Evolutionary conservation across 1,284 basidiomycete genomes (phyloP), one percentile per base, ranked within the genome.

Genomic region (Stygiomarasmius scandens): DNA sequence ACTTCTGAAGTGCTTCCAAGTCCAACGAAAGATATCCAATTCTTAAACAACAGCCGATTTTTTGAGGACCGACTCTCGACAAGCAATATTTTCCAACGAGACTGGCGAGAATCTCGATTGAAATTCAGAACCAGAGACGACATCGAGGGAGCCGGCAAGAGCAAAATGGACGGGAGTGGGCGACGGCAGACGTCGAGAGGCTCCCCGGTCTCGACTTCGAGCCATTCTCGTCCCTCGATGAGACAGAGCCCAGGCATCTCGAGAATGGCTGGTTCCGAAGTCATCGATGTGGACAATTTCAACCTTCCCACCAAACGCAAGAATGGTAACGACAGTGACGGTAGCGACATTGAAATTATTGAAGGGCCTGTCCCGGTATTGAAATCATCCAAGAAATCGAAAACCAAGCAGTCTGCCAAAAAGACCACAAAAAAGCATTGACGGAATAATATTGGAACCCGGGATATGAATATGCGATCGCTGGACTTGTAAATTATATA

Each of bases 21-120:
- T 48, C 49, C 55, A 38, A 41, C 10, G n/a, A 66, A 71, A 45
- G 74, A 77, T 60, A 59, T 70, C 16, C 65, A 70, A 41, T 68
- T 74, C 22, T 78, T 83, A 56, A 74, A 75, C 14, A 78, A 78
- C 50, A 61, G 84, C 12, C 74, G 78, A n/a, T 73, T 76, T 12
- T 86, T 90, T 61, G 85, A 89, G 64, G 90, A 91, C 61, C 81
- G 81, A 1, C 62, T 88, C 3, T 76, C 77, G 1, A 72, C 77
- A 0, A 89, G 92, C 64, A 85, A 78, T 57, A 64, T 90, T 2
- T 90, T 89, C 69, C 77, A 79, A 58, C 78, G 89, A 22, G 90
- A 91, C 68, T 92, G 88, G 88, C 77, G 87, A 36, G 90, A 91
- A 70, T 82, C 84, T 3, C 71, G 78, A 49, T 67, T 78, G 43